Evolutionary conservation across 2,329 filamentous ascomycete species (phyloP).

Genomic region (Colletotrichum cereale): DNA sequence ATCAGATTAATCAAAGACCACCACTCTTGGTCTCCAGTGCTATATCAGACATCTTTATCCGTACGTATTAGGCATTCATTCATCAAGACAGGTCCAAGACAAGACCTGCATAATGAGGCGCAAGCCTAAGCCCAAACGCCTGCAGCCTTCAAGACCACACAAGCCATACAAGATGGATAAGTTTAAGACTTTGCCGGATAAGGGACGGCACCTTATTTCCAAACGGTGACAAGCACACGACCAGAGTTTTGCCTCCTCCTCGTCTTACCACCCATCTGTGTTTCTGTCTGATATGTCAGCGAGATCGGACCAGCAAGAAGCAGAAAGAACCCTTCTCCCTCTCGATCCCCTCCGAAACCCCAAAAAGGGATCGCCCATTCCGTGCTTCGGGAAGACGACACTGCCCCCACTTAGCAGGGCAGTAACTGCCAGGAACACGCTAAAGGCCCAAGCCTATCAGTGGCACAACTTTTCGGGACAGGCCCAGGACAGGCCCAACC

Average conservation of each 20-base stretch:
- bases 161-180: not conserved
- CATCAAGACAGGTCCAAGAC: conserved; percentile 2
- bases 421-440: conserved; percentile 32
- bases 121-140: not conserved
- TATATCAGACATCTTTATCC: not conserved
- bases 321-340: not conserved
- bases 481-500: conserved; percentile 17
- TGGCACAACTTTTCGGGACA: conserved; percentile 12
- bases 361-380: not conserved
- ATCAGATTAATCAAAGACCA: not conserved
- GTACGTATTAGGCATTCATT: not conserved
- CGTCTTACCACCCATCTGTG: not conserved
- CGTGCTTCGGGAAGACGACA: conserved; percentile 17
- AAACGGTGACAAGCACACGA: conserved; percentile 1
- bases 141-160: not conserved
- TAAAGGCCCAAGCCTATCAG: conserved; percentile 24
- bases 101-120: not conserved
- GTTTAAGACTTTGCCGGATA: conserved; percentile 3
- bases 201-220: conserved; percentile 14
- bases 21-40: not conserved
- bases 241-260: conserved; percentile 14
- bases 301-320: conserved; percentile 9
- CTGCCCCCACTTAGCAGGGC: conserved; percentile 35
- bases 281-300: conserved; percentile 22
- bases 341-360: not conserved